Percentiles rank a stretch among this genome's conserved stretches.
These are phyloP conservation scores for Geoglossum glabrum DNA, from an alignment of 495 filamentous ascomycete species.

Conservation along the genomic window DNA sequence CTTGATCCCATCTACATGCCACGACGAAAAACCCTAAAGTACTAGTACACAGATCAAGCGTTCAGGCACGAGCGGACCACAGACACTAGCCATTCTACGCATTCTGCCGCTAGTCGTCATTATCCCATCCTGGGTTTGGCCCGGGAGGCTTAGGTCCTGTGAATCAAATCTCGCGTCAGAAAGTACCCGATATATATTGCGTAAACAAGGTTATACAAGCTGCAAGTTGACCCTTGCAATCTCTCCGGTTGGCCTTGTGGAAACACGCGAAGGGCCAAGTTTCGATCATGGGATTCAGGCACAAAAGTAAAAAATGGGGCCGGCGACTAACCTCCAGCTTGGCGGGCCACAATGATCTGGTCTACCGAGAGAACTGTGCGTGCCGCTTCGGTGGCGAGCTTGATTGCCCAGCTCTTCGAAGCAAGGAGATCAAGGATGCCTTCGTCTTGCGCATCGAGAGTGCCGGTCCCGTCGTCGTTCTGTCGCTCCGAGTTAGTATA, in stretches of 20 bases:
- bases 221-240: not conserved
- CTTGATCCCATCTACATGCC: not conserved
- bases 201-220: not conserved
- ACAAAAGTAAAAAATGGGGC: not conserved
- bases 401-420: slow-evolving; percentile 88
- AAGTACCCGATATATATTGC: not conserved
- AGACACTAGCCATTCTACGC: not conserved
- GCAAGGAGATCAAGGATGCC: slow-evolving; percentile 84
- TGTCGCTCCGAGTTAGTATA: slow-evolving; percentile 9
- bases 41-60: slow-evolving; percentile 1
- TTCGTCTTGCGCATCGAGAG: slow-evolving; percentile 69
- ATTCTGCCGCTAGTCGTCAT: slow-evolving; percentile 39
- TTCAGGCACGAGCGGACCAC: not conserved
- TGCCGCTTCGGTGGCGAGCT: slow-evolving; percentile 83
- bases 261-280: not conserved
- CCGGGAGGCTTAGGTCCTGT: slow-evolving; percentile 78
- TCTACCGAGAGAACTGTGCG: slow-evolving; percentile 91
- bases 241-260: not conserved
- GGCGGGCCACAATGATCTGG: slow-evolving; percentile 96
- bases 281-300: not conserved
- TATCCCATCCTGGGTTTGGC: slow-evolving; percentile 95
- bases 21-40: not conserved
- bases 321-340: slow-evolving; percentile 44
- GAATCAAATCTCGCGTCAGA: not conserved
- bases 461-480: slow-evolving; percentile 59